Base-by-base conservation (phyloP, 768 basidiomycete species). In the Cantharellus cinnabarinus region DNA sequence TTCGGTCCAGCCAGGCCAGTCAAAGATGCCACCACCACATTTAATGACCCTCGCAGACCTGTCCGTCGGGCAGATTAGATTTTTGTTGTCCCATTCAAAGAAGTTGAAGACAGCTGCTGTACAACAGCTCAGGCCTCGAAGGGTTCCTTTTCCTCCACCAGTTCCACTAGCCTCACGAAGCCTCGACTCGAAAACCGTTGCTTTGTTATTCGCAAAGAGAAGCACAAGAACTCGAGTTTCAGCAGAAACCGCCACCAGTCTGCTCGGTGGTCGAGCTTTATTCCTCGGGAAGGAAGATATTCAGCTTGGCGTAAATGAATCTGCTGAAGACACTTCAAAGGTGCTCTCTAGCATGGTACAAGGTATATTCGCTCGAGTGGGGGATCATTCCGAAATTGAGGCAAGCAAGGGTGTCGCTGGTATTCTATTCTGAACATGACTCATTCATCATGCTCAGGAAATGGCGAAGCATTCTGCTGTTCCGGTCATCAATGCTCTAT, bases 351-450 rank as follows among this genome's bases (percentile, higher is more conserved):
- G 88, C 3, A 95, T 98, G 93, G 87, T 84, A 60, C 83, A 97
- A 70, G 95, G 93, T 10, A 88, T 98, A 59, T 94, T 98, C 72
- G 94, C 95, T 35, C 83, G 95, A 52, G 93, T 99, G 2, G 90
- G 89, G 3, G 84, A 79, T 38, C 95, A 99, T 70, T 75, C 76
- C 1, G 95, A 99, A 68, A 83, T 98, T 55, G 93, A 94, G 78
- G 91, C 88, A 58, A 50, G 77, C 68, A 2, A 14, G 42, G 5
- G 15, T 14, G 14, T 57, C 5, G 7, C 41, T 40, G 35, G 5
- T 5, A 14, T 41, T 57, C 14, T 38, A 5, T 38, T 57, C 38
- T 14, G 2, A 42, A 5, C 39, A 7, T 42, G 5, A 14, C 35
- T 5, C 14, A 57, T 39, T 42, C 40, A 15, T 59, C 3, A 41